A percentile compares a stretch with the other conserved stretches of the same genome.
Evolutionary conservation across 192 early-diverging fungal genomes (phyloP).

Genomic region (Mortierella antarctica): DNA sequence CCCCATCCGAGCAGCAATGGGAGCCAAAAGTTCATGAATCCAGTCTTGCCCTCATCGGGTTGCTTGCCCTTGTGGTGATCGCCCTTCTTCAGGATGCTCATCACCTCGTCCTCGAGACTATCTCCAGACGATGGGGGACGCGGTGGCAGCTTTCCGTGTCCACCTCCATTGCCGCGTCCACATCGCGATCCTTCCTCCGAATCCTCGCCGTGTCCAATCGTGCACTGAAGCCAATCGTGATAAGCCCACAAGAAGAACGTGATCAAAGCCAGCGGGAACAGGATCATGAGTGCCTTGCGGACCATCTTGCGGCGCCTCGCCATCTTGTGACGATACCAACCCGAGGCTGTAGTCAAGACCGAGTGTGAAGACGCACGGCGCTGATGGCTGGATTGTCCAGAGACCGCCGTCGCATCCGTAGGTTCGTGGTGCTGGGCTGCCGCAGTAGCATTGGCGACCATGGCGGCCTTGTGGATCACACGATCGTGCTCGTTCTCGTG

Average conservation of each 20-base stretch:
- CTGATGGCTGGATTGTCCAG: slow-evolving; percentile 5
- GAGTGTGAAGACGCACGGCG: slow-evolving; percentile 47
- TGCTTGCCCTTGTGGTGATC: slow-evolving; percentile 19
- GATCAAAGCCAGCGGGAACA: slow-evolving; percentile 27
- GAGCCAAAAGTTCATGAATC: slow-evolving; percentile 30
- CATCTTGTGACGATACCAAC: slow-evolving; percentile 26
- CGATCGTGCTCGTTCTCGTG: slow-evolving; percentile 47
- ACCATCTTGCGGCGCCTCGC: slow-evolving; percentile 41
- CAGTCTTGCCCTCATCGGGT: slow-evolving; percentile 14
- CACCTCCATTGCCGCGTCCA: slow-evolving; percentile 32
- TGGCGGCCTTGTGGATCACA: slow-evolving; percentile 47
- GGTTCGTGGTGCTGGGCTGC: slow-evolving; percentile 9
- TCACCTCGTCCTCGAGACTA: neutral
- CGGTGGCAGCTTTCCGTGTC: slow-evolving; percentile 41
- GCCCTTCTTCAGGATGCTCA: slow-evolving; percentile 16
- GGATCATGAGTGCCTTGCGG: slow-evolving; percentile 15
- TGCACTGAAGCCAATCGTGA: slow-evolving; percentile 52
- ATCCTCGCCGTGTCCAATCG: slow-evolving; percentile 34
- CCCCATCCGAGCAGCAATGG: slow-evolving; percentile 80
- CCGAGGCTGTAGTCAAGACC: slow-evolving; percentile 25
- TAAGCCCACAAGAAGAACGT: slow-evolving; percentile 42
- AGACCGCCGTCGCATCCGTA: neutral
- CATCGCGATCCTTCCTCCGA: slow-evolving; percentile 25
- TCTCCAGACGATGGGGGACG: slow-evolving; percentile 6
- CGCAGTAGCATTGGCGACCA: slow-evolving; percentile 45